Evolutionary conservation across 805 yeast species (phyloP).

Genomic region (Saturnispora halmiae): DNA sequence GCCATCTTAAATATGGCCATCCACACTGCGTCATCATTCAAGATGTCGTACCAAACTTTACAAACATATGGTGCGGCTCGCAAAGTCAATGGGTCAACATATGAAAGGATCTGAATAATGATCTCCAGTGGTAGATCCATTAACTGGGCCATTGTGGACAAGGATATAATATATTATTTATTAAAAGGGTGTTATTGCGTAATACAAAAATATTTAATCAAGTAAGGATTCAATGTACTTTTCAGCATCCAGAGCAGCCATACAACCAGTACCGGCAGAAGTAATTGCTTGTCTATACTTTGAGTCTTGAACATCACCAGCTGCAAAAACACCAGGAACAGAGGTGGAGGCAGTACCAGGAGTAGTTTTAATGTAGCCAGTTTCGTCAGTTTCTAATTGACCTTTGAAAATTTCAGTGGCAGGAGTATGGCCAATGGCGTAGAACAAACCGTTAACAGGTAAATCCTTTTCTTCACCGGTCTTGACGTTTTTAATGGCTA

Average conservation of each 20-base stretch:
- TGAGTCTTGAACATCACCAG: conserved; percentile 98
- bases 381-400: conserved; percentile 76
- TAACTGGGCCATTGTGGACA: not conserved
- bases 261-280: conserved; percentile 99
- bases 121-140: conserved; percentile 39
- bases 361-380: conserved; percentile 79
- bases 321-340: conserved; percentile 88
- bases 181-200: not conserved
- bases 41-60: conserved; percentile 37
- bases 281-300: conserved; percentile 98
- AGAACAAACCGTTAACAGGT: conserved; percentile 84
- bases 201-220: conserved; percentile 4
- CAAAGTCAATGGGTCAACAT: conserved; percentile 38
- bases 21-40: conserved; percentile 42
- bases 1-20: conserved; percentile 33
- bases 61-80: conserved; percentile 37
- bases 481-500: conserved; percentile 60
- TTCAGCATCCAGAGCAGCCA: conserved; percentile 97
- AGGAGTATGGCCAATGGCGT: conserved; percentile 96
- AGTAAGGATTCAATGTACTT: conserved; percentile 56
- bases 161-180: too few relatives aligned
- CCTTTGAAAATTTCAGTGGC: conserved; percentile 76
- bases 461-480: conserved; percentile 63
- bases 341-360: conserved; percentile 89
- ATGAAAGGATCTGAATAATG: conserved; percentile 35